Base-by-base conservation (phyloP, 129 eudicot genomes). In the Centella asiatica region DNA sequence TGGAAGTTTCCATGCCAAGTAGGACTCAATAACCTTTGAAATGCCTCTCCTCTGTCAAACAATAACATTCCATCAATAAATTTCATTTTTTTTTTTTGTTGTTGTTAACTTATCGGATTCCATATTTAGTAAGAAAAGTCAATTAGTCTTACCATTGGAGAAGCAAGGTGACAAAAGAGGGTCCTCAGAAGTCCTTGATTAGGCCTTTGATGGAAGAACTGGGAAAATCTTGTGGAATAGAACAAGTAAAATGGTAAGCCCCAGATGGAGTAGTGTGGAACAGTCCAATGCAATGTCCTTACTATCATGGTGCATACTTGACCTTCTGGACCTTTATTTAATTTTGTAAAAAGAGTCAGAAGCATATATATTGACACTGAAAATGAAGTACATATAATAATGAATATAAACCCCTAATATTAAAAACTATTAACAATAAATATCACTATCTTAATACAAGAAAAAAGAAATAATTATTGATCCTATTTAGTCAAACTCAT, bases 181-280 rank as follows among this genome's bases (percentile, higher is more conserved):
- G 69, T 70, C 72, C 81, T 80, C 58, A 84, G 72, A 23, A 85
- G 19, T 61, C 95, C 89, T 71, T 92, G 96, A 52, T 92, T 84
- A 11, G 99, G 99, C 48, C 95, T 78, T 58, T 76, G 69, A 72
- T 92, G 88, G 71, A 92, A 75, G 81, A 87, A 92, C 51, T 92
- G 99, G 28, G 96, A 87, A 44, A 85, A 80, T 68, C 99, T 75
- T 6, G 99, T 92, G 15, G 96, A 92, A 61, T 81, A 92, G 79
- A 92, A 87, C 60, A 87, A 56, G 85, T 92, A 92, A 76, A 92
- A 92, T 22, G 99, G 96, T 47, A 92, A 66, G 13, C 99, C 96
- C 99, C 99, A 92, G 12, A 92, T 64, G 18, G 86, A 84, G 79
- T 92, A 92, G 61, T 87, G 96, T 62, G 99, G 99, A 60, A 87